Percentiles rank a stretch among this genome's conserved stretches.
phyloP scores from a whole-genome alignment of 768 basidiomycete species.

The Termitomyces titanicus region DNA sequence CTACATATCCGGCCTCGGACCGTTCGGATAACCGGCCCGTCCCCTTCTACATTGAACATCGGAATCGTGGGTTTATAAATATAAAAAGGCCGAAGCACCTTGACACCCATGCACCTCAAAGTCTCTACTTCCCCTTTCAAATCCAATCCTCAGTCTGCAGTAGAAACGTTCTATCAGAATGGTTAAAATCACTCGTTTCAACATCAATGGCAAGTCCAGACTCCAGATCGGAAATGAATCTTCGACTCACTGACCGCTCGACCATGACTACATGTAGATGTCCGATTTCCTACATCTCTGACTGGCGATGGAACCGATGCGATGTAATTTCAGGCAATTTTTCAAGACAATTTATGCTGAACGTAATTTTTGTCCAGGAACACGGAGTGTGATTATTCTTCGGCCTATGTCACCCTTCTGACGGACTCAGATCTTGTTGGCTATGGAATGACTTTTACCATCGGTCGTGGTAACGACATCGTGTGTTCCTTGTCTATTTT shows the following conservation, averaged over 20 bases:
- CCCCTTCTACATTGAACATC: no score
- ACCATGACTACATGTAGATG: constrained; percentile 52
- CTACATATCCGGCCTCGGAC: no score
- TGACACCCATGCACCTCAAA: background rate
- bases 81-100: background rate
- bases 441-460: constrained; percentile 95
- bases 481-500: constrained; percentile 36
- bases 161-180: constrained; percentile 11
- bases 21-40: constrained; percentile 4
- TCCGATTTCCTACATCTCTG: constrained; percentile 89
- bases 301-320: constrained; percentile 93
- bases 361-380: constrained; percentile 52
- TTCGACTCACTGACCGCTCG: background rate
- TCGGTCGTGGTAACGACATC: constrained; percentile 93
- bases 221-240: background rate
- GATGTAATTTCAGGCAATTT: constrained; percentile 49
- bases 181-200: constrained; percentile 50
- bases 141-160: background rate
- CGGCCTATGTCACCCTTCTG: constrained; percentile 80
- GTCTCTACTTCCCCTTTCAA: background rate
- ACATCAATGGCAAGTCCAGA: constrained; percentile 48
- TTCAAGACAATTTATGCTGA: background rate
- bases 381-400: constrained; percentile 93
- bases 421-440: constrained; percentile 78
- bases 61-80: background rate